Evolutionary conservation across 768 basidiomycete genomes (phyloP), one percentile per base, ranked within the genome.

Genomic region (Lactarius sp.): DNA sequence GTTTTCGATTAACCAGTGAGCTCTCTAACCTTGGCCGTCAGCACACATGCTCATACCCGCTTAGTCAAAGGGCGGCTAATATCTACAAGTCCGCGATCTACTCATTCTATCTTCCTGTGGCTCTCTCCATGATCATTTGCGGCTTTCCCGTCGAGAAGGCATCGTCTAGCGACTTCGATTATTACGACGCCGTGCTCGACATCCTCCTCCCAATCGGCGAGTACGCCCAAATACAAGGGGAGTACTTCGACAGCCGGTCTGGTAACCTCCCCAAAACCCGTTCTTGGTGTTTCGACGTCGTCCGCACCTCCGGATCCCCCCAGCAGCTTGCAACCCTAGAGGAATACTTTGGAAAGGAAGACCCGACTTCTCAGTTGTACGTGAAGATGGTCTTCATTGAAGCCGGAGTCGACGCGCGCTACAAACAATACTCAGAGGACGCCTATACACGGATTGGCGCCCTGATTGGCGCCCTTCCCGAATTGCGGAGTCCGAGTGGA

Each of bases 181-280:
- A 88, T 3, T 96, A 92, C 78, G 81, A 85, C 34, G 71, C 83
- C 67, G 90, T 92, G 1, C 79, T 84, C 49, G 81, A 83, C 50
- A 94, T 99, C 73, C 84, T 98, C 50, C 78, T 98, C 65, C 92
- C 91, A 2, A 82, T 98, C 59, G 97, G 96, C 53, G 94, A 97
- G 75, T 99, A 97, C 77, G 98, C 97, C 85, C 96, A 99, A 75
- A 82, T 96, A 63, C 96, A 99, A 75, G 92, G 96, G 73, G 96
- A 99, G 76, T 98, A 87, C 77, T 33, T 66, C 10, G 84, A 98
- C 69, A 96, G 98, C 75, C 95, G 85, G 73, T 86, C 88, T 31
- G 94, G 87, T 5, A 82, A 90, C 13, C 75, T 98, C 63, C 95
- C 98, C 76, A 98, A 97, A 83, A 97, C 95, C 77, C 98, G 95